A percentile compares a stretch with the other conserved stretches of the same genome.
Evolutionary conservation across 345 rosid genomes (phyloP).

Genomic region (Bretschneidera sinensis): DNA sequence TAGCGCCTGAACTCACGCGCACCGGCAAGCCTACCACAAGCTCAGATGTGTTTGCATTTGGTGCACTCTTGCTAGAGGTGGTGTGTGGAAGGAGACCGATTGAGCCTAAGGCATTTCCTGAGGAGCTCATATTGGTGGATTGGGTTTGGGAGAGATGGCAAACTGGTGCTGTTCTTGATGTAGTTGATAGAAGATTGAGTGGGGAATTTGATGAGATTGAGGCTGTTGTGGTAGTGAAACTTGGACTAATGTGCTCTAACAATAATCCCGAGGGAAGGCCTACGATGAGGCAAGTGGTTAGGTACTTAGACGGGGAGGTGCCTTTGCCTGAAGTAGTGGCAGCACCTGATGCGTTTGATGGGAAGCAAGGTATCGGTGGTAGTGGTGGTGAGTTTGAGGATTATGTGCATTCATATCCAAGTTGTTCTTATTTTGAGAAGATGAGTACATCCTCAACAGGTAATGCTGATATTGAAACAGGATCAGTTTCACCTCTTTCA

Average conservation of each 20-base stretch:
- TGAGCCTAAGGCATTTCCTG: slow-evolving; percentile 72
- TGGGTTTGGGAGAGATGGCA: slow-evolving; percentile 88
- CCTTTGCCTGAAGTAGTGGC: slow-evolving; percentile 43
- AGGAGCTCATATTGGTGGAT: slow-evolving; percentile 85
- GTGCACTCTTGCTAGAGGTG: slow-evolving; percentile 75
- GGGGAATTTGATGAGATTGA: slow-evolving; percentile 59
- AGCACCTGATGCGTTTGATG: slow-evolving; percentile 40
- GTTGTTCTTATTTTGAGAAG: slow-evolving; percentile 36
- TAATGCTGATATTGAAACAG: slow-evolving; percentile 39
- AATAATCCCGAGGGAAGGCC: slow-evolving; percentile 58
- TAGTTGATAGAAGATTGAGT: slow-evolving; percentile 60
- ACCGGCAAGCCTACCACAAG: slow-evolving; percentile 74
- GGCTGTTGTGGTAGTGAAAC: slow-evolving; percentile 51
- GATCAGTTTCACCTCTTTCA: slow-evolving; percentile 26
- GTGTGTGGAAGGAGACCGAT: slow-evolving; percentile 86
- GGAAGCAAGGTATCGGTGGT: slow-evolving; percentile 25
- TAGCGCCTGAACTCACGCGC: slow-evolving; percentile 88
- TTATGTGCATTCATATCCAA: slow-evolving; percentile 42
- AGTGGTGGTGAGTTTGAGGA: slow-evolving; percentile 32
- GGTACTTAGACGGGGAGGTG: slow-evolving; percentile 68
- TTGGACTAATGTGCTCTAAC: slow-evolving; percentile 79
- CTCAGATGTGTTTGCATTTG: slow-evolving; percentile 88
- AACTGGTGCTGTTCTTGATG: slow-evolving; percentile 53
- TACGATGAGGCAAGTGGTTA: slow-evolving; percentile 65
- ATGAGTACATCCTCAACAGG: slow-evolving; percentile 29